Evolutionary conservation across 805 yeast species (phyloP).

Genomic region (Suhomyces emberorum): DNA sequence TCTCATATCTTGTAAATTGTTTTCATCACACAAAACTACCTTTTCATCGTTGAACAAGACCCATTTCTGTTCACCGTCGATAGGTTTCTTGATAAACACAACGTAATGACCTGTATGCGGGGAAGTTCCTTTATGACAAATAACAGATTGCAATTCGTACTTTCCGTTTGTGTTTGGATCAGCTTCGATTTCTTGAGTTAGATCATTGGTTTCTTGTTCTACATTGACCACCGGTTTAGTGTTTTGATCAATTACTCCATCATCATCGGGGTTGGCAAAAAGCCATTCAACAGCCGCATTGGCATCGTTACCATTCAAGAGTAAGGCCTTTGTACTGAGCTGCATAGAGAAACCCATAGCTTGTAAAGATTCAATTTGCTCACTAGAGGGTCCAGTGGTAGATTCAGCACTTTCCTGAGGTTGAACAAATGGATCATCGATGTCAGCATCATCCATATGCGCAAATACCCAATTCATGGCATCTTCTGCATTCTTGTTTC

Average conservation of each 20-base stretch:
- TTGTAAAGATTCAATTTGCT: slow-evolving; percentile 45
- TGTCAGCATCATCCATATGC: slow-evolving; percentile 80
- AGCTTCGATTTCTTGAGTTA: slow-evolving; percentile 12
- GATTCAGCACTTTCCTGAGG: slow-evolving; percentile 20
- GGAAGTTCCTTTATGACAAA: slow-evolving; percentile 87
- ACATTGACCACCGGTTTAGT: slow-evolving; percentile 26
- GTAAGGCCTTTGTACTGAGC: slow-evolving; percentile 71
- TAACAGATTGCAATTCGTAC: slow-evolving; percentile 58
- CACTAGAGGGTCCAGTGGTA: slow-evolving; percentile 23
- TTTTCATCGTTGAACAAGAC: slow-evolving; percentile 86
- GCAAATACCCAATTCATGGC: slow-evolving; percentile 91
- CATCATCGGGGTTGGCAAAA: slow-evolving; percentile 75
- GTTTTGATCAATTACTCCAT: slow-evolving; percentile 47
- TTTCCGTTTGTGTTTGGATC: slow-evolving; percentile 15
- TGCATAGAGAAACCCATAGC: slow-evolving; percentile 76
- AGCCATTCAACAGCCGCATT: slow-evolving; percentile 91
- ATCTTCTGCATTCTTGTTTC: slow-evolving; percentile 58
- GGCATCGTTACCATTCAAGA: slow-evolving; percentile 54
- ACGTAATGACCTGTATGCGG: slow-evolving; percentile 94
- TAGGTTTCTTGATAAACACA: slow-evolving; percentile 54
- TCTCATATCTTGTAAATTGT: slow-evolving; percentile 41
- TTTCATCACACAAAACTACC: slow-evolving; percentile 57
- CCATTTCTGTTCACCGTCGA: slow-evolving; percentile 51
- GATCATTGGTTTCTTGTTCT: slow-evolving; percentile 15
- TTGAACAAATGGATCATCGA: slow-evolving; percentile 58